Evolutionary conservation across 441 rosid species (phyloP).

Genomic region (Daphne laureola): DNA sequence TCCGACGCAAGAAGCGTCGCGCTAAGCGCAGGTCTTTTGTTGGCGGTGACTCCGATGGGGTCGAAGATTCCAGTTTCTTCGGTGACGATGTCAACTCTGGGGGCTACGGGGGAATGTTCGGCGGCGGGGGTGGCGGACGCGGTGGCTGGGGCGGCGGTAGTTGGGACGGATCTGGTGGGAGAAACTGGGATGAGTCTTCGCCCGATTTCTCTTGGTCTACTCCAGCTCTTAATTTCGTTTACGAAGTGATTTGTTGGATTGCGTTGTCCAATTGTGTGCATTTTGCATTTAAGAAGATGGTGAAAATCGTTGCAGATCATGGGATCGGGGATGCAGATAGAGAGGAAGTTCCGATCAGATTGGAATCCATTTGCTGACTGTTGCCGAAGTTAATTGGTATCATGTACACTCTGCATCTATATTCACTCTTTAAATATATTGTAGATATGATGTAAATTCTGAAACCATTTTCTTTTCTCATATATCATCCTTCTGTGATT

Average conservation of each 20-base stretch:
- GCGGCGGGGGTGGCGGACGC: conserved; percentile 37
- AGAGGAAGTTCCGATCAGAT: conserved; percentile 45
- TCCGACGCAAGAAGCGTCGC: conserved; percentile 43
- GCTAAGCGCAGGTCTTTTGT: conserved; percentile 36
- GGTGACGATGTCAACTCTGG: conserved; percentile 30
- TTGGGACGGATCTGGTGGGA: conserved; percentile 41
- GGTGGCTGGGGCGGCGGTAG: conserved; percentile 62
- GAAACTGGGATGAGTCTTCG: conserved; percentile 61
- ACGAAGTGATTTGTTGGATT: conserved; percentile 89
- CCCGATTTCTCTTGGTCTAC: conserved; percentile 36
- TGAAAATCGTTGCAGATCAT: conserved; percentile 29
- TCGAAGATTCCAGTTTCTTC: conserved; percentile 30
- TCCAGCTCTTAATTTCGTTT: conserved; percentile 64
- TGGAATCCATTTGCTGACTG: conserved; percentile 38
- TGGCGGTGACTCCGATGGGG: conserved; percentile 44
- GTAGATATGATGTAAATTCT: conserved; percentile 10
- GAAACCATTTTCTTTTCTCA: too few species aligned
- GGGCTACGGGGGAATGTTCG: conserved; percentile 48
- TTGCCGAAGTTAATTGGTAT: conserved; percentile 6
- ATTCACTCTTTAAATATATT: conserved; percentile 1
- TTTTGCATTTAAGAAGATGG: conserved; percentile 67
- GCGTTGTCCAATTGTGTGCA: conserved; percentile 78
- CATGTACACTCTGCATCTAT: background rate
- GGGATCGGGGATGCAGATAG: conserved; percentile 26
- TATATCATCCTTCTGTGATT: background rate